Evolutionary conservation across 208 protist species (phyloP), one percentile per base, ranked within the genome.

Genomic region (Angomonas desouzai): DNA sequence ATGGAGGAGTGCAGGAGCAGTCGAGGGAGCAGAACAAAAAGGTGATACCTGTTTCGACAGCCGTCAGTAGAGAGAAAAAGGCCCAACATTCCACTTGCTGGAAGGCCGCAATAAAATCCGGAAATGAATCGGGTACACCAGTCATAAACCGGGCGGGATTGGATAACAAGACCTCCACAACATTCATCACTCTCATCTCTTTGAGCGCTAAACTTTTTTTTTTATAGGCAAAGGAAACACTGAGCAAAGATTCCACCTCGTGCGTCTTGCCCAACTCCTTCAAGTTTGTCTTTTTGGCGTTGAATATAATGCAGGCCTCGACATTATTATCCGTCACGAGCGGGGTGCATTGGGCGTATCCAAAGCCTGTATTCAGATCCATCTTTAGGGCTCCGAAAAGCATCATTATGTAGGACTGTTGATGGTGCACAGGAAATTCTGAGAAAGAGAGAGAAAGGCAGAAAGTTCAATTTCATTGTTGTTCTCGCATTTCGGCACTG

Each of bases 1-100:
- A 3, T 27, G 45, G 18, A 13, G 45, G n/a, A 13, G n/a, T 4
- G 3, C 20, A 6, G 20, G 45, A 6, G 45, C 18, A 27, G 20
- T 51, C 45, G 18, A 51, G 45, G 18, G 45, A 51, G 45, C 45
- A 51, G 18, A 51, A 51, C 18, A 51, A 27, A 23, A 51, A 23
- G 4, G 45, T 23, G 18, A 4, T 9, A 23, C n/a, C 9, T 9
- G 45, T 51, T 13, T 13, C n/a, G 6, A 9, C 45, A 23, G 4
- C 45, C 9, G 4, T 23, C 10, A 51, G 20, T 16, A 51, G 20
- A 4, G 45, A 3, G n/a, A 51, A 51, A 23, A 13, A 51, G n/a
- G 45, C 4, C 9, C 9, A 13, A 40, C 36, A 40, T 13, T 40
- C 36, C 36, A 40, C 13, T 6, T 6, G 36, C 13, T 40, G 36